Evolutionary conservation across 2,329 filamentous ascomycete genomes (phyloP).

Genomic region (Trichoderma endophyticum): DNA sequence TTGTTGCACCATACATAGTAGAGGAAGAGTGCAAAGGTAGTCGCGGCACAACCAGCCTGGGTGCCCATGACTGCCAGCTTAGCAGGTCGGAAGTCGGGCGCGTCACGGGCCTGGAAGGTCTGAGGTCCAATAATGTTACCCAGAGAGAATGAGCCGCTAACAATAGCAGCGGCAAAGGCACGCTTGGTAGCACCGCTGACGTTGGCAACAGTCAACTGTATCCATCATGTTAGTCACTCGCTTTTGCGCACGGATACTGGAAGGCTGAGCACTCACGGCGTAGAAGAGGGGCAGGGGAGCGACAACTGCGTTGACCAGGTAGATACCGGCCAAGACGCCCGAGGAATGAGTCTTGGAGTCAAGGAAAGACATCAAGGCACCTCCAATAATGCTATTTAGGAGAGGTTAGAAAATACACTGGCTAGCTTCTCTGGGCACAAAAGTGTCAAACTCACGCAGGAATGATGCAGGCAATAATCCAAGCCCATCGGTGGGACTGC

Average conservation of each 20-base stretch:
- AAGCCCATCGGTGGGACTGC: constrained; percentile 48
- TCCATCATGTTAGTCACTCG: background rate
- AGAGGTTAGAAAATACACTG: background rate
- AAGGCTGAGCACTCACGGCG: constrained; percentile 31
- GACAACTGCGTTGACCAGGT: constrained; percentile 49
- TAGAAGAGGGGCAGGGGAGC: constrained; percentile 46
- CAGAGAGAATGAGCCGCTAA: constrained; percentile 49
- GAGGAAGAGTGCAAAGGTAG: constrained; percentile 43
- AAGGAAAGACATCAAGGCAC: constrained; percentile 52
- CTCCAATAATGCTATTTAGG: constrained; percentile 41
- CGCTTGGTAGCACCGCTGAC: constrained; percentile 52
- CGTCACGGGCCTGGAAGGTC: constrained; percentile 52
- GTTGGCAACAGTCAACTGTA: constrained; percentile 48
- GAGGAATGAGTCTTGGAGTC: constrained; percentile 40
- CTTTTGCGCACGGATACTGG: background rate
- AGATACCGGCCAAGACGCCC: constrained; percentile 48
- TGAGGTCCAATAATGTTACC: constrained; percentile 57
- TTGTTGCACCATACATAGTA: constrained; percentile 52
- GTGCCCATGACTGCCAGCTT: constrained; percentile 55
- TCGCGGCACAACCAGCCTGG: constrained; percentile 41
- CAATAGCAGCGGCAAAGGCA: constrained; percentile 46
- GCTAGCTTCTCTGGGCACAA: no score
- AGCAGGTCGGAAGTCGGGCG: constrained; percentile 50
- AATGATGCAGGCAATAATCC: constrained; percentile 47
- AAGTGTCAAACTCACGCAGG: constrained; percentile 38